A percentile compares a stretch with the other conserved stretches of the same genome.
phyloP scores from a whole-genome alignment of 2,329 filamentous ascomycete species.

The Boeremia lycopersici region DNA sequence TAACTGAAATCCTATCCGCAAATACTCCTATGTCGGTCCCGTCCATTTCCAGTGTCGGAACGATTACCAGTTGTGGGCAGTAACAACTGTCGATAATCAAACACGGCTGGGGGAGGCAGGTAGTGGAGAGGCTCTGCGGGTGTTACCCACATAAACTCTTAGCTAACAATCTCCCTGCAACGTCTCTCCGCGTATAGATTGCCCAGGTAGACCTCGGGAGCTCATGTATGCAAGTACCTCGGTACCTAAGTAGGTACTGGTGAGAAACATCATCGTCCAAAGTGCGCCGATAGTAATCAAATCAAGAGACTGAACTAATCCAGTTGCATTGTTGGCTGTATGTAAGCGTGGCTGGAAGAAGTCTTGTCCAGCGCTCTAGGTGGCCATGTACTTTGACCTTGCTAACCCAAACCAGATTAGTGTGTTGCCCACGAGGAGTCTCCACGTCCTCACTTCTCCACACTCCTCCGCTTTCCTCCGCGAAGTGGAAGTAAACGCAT shows the following conservation, averaged over 20 bases:
- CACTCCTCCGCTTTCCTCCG: conserved; percentile 15
- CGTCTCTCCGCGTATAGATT: not conserved
- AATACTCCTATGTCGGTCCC: not conserved
- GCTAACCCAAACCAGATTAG: not conserved
- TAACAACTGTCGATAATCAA: not conserved
- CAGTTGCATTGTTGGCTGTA: not conserved
- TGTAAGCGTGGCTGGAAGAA: not conserved
- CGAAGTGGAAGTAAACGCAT: not conserved
- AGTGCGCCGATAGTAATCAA: no score
- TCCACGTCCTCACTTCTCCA: conserved; percentile 16
- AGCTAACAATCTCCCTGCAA: not conserved
- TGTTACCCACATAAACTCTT: conserved; percentile 5
- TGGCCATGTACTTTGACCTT: not conserved
- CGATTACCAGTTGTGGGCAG: not conserved
- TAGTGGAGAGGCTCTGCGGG: not conserved
- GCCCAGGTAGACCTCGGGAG: no score
- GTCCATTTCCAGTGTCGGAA: not conserved
- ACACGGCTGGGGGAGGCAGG: not conserved
- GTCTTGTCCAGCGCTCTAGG: not conserved
- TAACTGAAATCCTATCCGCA: no score
- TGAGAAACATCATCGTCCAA: no score
- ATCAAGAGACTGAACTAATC: no score
- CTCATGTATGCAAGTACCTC: no score
- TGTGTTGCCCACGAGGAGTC: not conserved
- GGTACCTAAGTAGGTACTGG: no score